A percentile compares a stretch with the other conserved stretches of the same genome.
phyloP scores from a whole-genome alignment of 2,329 filamentous ascomycete species.

The Trichoderma gracile region DNA sequence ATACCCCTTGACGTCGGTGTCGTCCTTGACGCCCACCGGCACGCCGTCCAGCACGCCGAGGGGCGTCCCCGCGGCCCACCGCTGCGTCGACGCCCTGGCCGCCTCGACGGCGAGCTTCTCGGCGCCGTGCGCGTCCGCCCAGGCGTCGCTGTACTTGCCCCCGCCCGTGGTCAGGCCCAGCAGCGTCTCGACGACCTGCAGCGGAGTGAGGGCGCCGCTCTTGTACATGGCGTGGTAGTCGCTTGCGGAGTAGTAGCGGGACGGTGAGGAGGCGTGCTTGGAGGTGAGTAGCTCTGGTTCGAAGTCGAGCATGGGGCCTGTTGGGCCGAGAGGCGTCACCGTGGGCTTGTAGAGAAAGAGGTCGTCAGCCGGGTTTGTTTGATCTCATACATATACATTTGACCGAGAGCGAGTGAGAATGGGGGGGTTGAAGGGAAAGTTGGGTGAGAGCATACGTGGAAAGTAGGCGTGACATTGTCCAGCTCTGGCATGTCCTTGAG shows the following conservation, averaged over 20 bases:
- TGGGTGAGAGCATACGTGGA: constrained; percentile 47
- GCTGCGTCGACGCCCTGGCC: constrained; percentile 69
- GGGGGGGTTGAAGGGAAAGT: no score
- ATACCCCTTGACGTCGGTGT: constrained; percentile 71
- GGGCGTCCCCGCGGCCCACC: constrained; percentile 67
- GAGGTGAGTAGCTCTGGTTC: constrained; percentile 45
- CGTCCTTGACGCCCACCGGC: constrained; percentile 82
- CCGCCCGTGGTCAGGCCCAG: constrained; percentile 65
- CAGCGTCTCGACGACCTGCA: constrained; percentile 68
- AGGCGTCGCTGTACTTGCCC: constrained; percentile 69
- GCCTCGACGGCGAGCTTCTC: constrained; percentile 63
- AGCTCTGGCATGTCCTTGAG: constrained; percentile 51
- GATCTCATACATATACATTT: no score
- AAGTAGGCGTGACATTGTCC: constrained; percentile 46
- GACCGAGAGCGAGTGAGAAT: no score
- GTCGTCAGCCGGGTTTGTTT: background rate
- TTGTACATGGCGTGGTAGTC: constrained; percentile 79
- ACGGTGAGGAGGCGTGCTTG: constrained; percentile 43
- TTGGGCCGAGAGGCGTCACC: constrained; percentile 53
- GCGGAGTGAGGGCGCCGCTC: constrained; percentile 68
- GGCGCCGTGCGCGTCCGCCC: constrained; percentile 63
- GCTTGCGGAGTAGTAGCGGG: constrained; percentile 66
- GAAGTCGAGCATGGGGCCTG: constrained; percentile 43
- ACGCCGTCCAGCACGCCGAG: constrained; percentile 76
- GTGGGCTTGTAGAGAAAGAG: no score